Evolutionary conservation across 257 asterid genomes (phyloP).

Genomic region (Paulownia fortunei): DNA sequence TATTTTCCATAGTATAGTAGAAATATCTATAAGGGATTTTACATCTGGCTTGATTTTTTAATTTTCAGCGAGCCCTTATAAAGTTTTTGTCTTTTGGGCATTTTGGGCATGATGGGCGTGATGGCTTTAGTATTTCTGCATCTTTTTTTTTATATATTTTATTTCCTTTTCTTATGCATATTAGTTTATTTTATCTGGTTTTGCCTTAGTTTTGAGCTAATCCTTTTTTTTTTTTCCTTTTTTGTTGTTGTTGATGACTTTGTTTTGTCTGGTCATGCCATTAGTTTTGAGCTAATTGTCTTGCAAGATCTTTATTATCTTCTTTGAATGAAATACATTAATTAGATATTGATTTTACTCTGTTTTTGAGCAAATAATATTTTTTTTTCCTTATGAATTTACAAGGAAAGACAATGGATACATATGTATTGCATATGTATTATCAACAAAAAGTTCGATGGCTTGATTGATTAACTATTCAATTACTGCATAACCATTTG

Average conservation of each 20-base stretch:
- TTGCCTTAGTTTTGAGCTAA: neutral
- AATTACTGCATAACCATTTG: neutral
- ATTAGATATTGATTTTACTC: neutral
- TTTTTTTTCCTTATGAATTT: neutral
- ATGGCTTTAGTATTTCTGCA: neutral
- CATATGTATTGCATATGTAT: neutral
- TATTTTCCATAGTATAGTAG: neutral
- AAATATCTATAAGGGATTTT: neutral
- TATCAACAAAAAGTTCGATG: neutral
- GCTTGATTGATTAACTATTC: conserved; percentile 6
- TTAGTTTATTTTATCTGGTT: neutral
- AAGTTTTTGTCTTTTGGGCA: neutral
- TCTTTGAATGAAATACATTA: neutral
- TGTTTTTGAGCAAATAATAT: neutral
- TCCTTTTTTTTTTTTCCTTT: neutral
- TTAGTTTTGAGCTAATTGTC: neutral
- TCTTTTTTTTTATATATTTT: neutral
- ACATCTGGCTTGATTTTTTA: neutral
- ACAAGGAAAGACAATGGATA: neutral
- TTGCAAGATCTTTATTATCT: neutral
- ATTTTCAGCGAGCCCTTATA: neutral
- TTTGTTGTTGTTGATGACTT: neutral
- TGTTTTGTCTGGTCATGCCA: neutral
- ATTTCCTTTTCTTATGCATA: neutral
- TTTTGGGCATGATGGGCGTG: neutral